These are phyloP conservation scores for Cylindricascospora bacillispora DNA, from an alignment of 1,139 yeast genomes.

Conservation along the genomic window DNA sequence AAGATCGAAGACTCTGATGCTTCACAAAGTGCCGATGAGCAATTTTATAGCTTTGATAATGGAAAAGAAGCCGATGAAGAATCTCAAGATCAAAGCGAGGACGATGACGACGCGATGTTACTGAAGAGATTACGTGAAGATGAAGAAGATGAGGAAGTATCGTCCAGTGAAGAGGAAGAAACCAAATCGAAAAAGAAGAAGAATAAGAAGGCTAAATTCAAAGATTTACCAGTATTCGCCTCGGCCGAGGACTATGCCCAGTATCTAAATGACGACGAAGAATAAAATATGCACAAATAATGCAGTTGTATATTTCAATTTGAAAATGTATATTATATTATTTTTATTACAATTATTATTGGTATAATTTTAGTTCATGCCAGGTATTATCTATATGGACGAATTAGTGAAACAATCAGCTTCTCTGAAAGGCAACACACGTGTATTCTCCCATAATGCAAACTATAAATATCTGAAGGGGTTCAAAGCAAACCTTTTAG, in stretches of 20 bases:
- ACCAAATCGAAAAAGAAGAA: constrained; percentile 28
- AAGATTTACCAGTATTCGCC: constrained; percentile 73
- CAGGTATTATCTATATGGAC: no score
- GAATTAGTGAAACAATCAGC: no score
- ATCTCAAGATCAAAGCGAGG: constrained; percentile 13
- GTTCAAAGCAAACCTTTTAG: no score
- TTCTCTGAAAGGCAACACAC: no score
- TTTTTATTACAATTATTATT: no score
- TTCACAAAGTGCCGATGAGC: constrained; percentile 22
- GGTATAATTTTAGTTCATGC: constrained; percentile 12
- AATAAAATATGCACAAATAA: constrained; percentile 15
- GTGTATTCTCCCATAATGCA: no score
- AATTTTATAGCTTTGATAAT: constrained; percentile 7
- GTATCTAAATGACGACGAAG: constrained; percentile 55
- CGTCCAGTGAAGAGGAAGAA: constrained; percentile 9
- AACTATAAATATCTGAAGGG: no score
- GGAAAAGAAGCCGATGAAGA: constrained; percentile 8
- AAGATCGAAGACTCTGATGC: no score
- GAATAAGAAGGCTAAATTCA: constrained; percentile 45
- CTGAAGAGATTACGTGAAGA: constrained; percentile 11
- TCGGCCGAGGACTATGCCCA: constrained; percentile 81
- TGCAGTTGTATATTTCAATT: not conserved
- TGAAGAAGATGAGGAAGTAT: constrained; percentile 9
- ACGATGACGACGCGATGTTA: constrained; percentile 13
- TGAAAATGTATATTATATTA: no score